phyloP scores from a whole-genome alignment of 2,329 filamentous ascomycete species.

The Arthrobotrys pseudoclavata region DNA sequence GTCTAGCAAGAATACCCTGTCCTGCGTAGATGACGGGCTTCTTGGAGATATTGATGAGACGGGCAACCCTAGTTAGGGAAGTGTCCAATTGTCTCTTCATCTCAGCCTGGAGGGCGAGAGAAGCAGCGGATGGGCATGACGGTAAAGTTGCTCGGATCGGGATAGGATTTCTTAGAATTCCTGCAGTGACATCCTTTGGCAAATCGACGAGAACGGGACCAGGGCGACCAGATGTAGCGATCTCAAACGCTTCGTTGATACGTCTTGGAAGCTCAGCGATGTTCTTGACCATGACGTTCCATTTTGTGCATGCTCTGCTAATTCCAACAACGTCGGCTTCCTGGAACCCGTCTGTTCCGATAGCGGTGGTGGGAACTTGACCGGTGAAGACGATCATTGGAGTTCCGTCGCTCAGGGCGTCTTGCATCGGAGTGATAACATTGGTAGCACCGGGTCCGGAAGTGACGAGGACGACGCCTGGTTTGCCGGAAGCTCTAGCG shows the following conservation, averaged over 20 bases:
- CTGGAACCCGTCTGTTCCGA: constrained; percentile 96
- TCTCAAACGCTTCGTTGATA: constrained; percentile 98
- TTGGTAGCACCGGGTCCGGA: constrained; percentile 97
- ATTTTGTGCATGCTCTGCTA: constrained; percentile 94
- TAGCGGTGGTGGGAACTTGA: constrained; percentile 89
- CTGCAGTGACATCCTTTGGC: constrained; percentile 94
- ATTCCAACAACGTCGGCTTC: constrained; percentile 96
- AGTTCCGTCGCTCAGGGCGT: constrained; percentile 93
- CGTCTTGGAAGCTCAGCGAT: constrained; percentile 90
- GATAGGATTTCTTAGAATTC: constrained; percentile 84
- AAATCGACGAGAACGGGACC: constrained; percentile 95
- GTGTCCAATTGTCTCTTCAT: constrained; percentile 78
- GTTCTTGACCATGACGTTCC: constrained; percentile 99
- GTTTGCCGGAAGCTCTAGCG: constrained; percentile 90
- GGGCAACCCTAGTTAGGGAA: constrained; percentile 81
- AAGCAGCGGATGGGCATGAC: constrained; percentile 85
- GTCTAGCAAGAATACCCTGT: constrained; percentile 84
- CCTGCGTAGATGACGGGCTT: constrained; percentile 96
- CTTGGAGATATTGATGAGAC: constrained; percentile 88
- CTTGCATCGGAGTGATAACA: constrained; percentile 94
- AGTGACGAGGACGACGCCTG: constrained; percentile 95
- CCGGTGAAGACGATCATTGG: constrained; percentile 96
- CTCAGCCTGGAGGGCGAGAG: constrained; percentile 81
- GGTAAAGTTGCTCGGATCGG: constrained; percentile 81
- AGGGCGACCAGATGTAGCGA: constrained; percentile 91